phyloP scores from a whole-genome alignment of 768 basidiomycete genomes.

The Artomyces pyxidatus region DNA sequence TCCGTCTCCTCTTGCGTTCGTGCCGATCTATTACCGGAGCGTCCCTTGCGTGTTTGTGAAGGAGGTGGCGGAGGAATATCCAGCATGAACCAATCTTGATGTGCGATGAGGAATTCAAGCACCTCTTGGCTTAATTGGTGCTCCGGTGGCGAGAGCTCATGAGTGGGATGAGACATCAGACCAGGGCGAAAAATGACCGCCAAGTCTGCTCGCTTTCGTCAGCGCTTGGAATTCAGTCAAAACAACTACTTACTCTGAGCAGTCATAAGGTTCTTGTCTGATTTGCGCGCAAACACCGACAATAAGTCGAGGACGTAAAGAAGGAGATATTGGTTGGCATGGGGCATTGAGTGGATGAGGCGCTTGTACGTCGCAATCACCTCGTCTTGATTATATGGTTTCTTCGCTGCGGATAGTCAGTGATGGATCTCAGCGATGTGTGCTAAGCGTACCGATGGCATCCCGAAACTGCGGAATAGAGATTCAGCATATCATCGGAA shows the following conservation, averaged over 20 bases:
- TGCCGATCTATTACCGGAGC: background rate
- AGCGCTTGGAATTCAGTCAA: background rate
- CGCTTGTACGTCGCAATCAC: constrained; percentile 75
- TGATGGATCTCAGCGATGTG: background rate
- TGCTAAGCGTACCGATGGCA: constrained; percentile 47
- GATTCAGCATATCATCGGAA: constrained; percentile 5
- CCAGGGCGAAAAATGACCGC: constrained; percentile 97
- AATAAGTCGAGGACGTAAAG: constrained; percentile 94
- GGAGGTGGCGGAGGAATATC: constrained; percentile 70
- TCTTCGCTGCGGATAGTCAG: constrained; percentile 41
- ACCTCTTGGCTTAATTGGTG: constrained; percentile 85
- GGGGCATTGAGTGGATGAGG: constrained; percentile 79
- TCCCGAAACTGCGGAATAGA: constrained; percentile 58
- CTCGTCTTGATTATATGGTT: constrained; percentile 60
- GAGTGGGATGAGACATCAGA: constrained; percentile 79
- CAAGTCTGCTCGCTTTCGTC: constrained; percentile 53
- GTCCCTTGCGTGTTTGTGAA: constrained; percentile 9
- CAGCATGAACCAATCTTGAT: constrained; percentile 93
- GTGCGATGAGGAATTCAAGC: constrained; percentile 91
- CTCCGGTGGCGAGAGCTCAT: constrained; percentile 80
- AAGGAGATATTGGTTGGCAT: constrained; percentile 89
- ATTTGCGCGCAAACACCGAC: constrained; percentile 88
- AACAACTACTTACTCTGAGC: constrained; percentile 86
- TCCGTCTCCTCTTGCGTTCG: constrained; percentile 28
- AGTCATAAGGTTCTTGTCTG: constrained; percentile 92